Percentiles rank a stretch among this genome's conserved stretches.
Conservation (phyloP, 1,284 basidiomycete genomes). For the Gomphus bonarii region DNA sequence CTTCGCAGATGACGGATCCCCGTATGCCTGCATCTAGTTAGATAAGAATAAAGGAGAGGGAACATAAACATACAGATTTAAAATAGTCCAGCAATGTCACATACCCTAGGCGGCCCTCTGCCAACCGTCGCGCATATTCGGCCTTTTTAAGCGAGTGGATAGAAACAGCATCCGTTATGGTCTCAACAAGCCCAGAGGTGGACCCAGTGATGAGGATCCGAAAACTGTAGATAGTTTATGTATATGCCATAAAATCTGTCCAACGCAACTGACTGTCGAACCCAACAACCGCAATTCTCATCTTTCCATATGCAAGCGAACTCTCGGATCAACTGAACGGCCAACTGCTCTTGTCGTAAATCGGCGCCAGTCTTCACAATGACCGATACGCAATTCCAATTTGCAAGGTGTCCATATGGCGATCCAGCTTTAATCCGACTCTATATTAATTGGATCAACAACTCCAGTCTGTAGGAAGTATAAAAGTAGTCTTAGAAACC, state of each 20-base stretch:
- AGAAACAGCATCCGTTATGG: conserved; percentile 93
- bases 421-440: conserved; percentile 85
- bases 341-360: conserved; percentile 94
- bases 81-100: conserved; percentile 89
- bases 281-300: conserved; percentile 84
- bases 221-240: conserved; percentile 27
- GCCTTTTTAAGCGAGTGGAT: conserved; percentile 99
- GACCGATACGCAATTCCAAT: conserved; percentile 85
- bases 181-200: conserved; percentile 87
- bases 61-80: conserved; percentile 47
- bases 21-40: conserved; percentile 57
- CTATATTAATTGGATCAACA: conserved; percentile 25
- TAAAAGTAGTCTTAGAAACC: conserved; percentile 29
- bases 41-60: not conserved
- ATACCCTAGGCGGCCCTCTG: conserved; percentile 71
- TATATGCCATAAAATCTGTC: not conserved
- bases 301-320: conserved; percentile 95
- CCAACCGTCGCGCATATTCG: conserved; percentile 83
- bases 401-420: conserved; percentile 89
- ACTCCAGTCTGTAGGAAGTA: not conserved
- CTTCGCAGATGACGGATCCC: conserved; percentile 77
- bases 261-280: conserved; percentile 65
- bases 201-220: conserved; percentile 93
- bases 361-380: conserved; percentile 99
- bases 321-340: conserved; percentile 89